These are phyloP conservation scores for Colletotrichum orbiculare DNA, from an alignment of 2,329 filamentous ascomycete species.

Conservation along the genomic window DNA sequence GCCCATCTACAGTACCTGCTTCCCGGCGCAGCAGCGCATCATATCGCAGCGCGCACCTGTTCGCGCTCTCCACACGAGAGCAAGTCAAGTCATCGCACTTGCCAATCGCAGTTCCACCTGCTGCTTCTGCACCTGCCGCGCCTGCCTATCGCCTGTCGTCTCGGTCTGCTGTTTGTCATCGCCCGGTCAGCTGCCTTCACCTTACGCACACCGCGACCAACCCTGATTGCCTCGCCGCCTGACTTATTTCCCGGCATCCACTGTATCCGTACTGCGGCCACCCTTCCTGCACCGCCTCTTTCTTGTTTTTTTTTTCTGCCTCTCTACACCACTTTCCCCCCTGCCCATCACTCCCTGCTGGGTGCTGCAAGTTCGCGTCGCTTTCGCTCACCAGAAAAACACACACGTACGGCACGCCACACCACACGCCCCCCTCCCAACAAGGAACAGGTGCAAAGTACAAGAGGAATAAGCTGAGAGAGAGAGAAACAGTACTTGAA, in stretches of 20 bases:
- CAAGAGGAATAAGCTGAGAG: background rate
- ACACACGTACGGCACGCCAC: conserved; percentile 9
- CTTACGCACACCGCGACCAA: background rate
- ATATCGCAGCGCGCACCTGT: background rate
- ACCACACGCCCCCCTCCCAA: background rate
- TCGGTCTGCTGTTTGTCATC: background rate
- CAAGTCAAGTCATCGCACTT: background rate
- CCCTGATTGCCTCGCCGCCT: conserved; percentile 6
- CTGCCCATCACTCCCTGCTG: conserved; percentile 2
- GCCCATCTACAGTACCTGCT: no score
- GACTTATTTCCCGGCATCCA: conserved; percentile 15
- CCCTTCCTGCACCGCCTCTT: conserved; percentile 18
- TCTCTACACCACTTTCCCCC: background rate
- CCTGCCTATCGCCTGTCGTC: background rate
- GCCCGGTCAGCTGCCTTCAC: background rate
- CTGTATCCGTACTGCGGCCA: background rate
- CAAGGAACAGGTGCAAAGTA: no score
- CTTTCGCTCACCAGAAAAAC: conserved; percentile 22
- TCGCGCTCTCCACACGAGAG: conserved; percentile 5
- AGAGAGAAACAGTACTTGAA: conserved; percentile 37
- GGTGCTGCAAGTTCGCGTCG: conserved; percentile 19
- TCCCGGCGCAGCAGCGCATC: no score
- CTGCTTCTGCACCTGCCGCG: background rate
- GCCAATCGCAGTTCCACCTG: background rate
- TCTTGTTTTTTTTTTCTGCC: conserved; percentile 5